Evolutionary conservation across 2,329 filamentous ascomycete species (phyloP).

Genomic region (Knoxdaviesia capensis): DNA sequence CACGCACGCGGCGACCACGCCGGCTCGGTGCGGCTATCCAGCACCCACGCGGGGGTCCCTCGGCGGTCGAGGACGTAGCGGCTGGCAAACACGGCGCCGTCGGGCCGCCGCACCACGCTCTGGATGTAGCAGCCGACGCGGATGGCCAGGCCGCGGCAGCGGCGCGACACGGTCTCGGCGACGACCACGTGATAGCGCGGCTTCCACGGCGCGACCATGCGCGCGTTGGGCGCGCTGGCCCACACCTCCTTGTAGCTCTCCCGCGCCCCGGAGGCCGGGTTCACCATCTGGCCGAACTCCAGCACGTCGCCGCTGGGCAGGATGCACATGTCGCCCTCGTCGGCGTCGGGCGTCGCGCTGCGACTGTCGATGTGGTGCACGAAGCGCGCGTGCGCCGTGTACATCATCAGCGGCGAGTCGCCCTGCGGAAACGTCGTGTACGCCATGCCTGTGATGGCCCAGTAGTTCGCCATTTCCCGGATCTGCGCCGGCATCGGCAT

Average conservation of each 20-base stretch:
- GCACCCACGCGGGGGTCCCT: neutral
- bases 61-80: neutral
- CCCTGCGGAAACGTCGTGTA: slow-evolving; percentile 2
- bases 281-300: slow-evolving; percentile 39
- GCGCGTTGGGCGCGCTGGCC: slow-evolving; percentile 9
- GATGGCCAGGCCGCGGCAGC: neutral
- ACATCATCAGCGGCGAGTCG: slow-evolving; percentile 9
- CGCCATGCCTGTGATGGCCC: slow-evolving; percentile 42
- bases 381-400: slow-evolving; percentile 23
- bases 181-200: neutral
- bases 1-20: neutral
- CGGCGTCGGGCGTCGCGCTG: slow-evolving; percentile 17
- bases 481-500: neutral
- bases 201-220: neutral
- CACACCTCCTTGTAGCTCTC: slow-evolving; percentile 49
- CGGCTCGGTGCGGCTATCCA: slow-evolving; percentile 1
- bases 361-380: slow-evolving; percentile 40
- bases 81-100: neutral
- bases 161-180: neutral
- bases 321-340: slow-evolving; percentile 34
- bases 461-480: slow-evolving; percentile 16
- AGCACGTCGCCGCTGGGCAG: slow-evolving; percentile 20
- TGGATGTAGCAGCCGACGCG: slow-evolving; percentile 1
- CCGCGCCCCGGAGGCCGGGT: slow-evolving; percentile 28
- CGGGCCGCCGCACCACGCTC: slow-evolving; percentile 1